phyloP scores from a whole-genome alignment of 78 protist species.

The Tieghemostelium lacteum region DNA sequence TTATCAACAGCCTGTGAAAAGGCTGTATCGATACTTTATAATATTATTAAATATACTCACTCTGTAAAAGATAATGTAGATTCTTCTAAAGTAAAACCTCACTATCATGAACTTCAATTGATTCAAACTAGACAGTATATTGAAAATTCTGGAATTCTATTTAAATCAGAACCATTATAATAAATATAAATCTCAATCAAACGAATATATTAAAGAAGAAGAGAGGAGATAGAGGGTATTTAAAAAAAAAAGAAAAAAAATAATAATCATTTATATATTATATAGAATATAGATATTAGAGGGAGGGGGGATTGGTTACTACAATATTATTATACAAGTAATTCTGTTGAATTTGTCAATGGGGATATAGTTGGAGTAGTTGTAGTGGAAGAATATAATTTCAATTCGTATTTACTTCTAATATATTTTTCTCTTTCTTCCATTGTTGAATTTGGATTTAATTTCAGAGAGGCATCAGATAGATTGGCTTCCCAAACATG shows the following conservation, averaged over 20 bases:
- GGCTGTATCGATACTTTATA: conserved; percentile 40
- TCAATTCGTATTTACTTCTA: conserved; percentile 62
- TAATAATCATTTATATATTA: too few relatives aligned
- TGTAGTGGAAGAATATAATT: conserved; percentile 33
- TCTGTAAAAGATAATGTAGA: conserved; percentile 8
- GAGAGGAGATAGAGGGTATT: too few relatives aligned
- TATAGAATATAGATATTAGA: too few relatives aligned
- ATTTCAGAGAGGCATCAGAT: conserved; percentile 23
- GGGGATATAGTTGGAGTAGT: conserved; percentile 20
- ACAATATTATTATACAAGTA: neutral
- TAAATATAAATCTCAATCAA: too few relatives aligned
- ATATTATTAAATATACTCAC: conserved; percentile 40
- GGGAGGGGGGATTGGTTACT: too few relatives aligned
- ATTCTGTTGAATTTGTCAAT: neutral
- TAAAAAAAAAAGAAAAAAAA: too few relatives aligned
- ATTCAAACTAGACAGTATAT: conserved; percentile 47
- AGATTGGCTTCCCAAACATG: conserved; percentile 45
- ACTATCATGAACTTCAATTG: conserved; percentile 33
- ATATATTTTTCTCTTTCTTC: conserved; percentile 60
- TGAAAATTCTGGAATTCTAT: conserved; percentile 29
- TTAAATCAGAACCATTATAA: conserved; percentile 17
- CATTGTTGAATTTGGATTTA: neutral
- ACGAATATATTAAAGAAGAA: too few relatives aligned
- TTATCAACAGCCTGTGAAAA: conserved; percentile 48
- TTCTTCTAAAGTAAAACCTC: neutral